Conservation (phyloP, 2,329 filamentous ascomycete species). For the Cytospora piceicola region DNA sequence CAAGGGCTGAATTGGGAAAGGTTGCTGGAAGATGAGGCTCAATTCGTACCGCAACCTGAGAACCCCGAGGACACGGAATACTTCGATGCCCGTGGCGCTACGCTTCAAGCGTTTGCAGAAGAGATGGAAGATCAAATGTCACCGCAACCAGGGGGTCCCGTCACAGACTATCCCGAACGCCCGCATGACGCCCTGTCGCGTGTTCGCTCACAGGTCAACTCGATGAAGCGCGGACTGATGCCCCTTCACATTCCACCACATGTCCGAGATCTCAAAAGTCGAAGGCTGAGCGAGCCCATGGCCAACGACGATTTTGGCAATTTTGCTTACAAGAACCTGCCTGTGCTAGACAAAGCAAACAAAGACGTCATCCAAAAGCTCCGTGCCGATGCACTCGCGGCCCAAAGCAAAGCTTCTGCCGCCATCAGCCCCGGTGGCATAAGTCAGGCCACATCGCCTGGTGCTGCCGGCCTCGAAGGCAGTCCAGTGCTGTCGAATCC, state of each 20-base stretch:
- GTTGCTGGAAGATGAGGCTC: slow-evolving; percentile 90
- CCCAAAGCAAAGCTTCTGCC: slow-evolving; percentile 58
- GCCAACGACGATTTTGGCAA: slow-evolving; percentile 91
- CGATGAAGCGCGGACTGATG: slow-evolving; percentile 89
- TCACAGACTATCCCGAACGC: slow-evolving; percentile 80
- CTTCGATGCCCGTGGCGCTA: slow-evolving; percentile 90
- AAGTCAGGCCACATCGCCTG: slow-evolving; percentile 59
- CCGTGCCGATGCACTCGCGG: slow-evolving; percentile 82
- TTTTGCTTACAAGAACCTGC: slow-evolving; percentile 96
- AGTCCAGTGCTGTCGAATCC: slow-evolving; percentile 82
- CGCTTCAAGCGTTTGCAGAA: slow-evolving; percentile 87
- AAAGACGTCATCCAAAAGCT: slow-evolving; percentile 98
- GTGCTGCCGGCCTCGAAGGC: slow-evolving; percentile 71
- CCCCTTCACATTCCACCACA: slow-evolving; percentile 95
- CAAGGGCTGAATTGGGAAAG: slow-evolving; percentile 85
- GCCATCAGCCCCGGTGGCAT: slow-evolving; percentile 48
- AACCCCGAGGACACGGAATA: slow-evolving; percentile 98
- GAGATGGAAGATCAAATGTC: slow-evolving; percentile 90
- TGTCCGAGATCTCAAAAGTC: slow-evolving; percentile 85
- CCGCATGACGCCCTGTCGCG: slow-evolving; percentile 94
- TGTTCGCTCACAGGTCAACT: slow-evolving; percentile 83
- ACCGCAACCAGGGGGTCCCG: slow-evolving; percentile 69
- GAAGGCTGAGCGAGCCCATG: slow-evolving; percentile 88
- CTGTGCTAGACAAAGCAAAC: slow-evolving; percentile 95
- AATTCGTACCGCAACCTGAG: slow-evolving; percentile 90